Conservation (phyloP, 495 filamentous ascomycete genomes). For the Xylaria venustula region DNA sequence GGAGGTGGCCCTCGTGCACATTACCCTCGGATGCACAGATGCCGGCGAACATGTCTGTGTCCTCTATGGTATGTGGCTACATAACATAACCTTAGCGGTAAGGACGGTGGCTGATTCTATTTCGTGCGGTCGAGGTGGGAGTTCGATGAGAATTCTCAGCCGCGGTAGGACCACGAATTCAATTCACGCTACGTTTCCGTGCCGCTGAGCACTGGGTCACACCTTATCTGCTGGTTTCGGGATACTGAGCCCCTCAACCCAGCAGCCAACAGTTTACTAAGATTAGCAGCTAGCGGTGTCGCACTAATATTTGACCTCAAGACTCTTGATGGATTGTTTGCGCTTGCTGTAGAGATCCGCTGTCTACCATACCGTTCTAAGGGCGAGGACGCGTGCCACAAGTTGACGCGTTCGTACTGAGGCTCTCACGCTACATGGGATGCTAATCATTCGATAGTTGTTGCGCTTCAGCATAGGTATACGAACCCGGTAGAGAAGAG, state of each 20-base stretch:
- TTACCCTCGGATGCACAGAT: not conserved
- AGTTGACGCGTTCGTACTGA: no score
- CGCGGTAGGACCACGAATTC: not conserved
- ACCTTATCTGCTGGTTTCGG: no score
- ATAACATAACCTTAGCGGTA: not conserved
- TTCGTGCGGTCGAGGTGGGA: not conserved
- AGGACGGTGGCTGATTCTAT: not conserved
- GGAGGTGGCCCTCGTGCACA: not conserved
- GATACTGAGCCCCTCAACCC: not conserved
- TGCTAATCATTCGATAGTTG: not conserved
- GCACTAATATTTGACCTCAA: no score
- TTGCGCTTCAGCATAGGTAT: not conserved
- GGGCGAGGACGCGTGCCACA: no score
- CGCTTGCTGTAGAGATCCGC: no score
- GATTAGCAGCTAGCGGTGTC: not conserved
- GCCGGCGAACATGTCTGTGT: not conserved
- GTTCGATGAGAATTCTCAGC: no score
- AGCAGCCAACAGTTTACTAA: not conserved
- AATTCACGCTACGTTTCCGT: not conserved
- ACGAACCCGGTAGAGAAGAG: not conserved
- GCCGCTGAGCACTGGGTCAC: not conserved
- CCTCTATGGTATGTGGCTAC: not conserved
- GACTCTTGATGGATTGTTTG: no score
- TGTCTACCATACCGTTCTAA: no score
- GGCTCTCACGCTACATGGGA: no score